Conservation (phyloP, 2,329 filamentous ascomycete genomes). For the Nemania serpens region DNA sequence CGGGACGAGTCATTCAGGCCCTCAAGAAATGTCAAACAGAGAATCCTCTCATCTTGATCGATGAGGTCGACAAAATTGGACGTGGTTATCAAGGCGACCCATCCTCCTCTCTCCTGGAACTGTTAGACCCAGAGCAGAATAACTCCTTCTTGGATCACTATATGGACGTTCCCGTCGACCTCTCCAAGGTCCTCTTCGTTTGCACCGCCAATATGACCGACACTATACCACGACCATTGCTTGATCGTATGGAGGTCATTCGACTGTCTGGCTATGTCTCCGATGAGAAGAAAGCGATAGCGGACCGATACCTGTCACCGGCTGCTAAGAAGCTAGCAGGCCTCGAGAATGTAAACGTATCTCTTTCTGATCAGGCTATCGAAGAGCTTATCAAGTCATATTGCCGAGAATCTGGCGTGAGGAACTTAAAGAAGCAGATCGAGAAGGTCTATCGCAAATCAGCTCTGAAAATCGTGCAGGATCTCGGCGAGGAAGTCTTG, state of each 20-base stretch:
- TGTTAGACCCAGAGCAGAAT: constrained; percentile 97
- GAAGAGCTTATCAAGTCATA: constrained; percentile 98
- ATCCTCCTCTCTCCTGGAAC: constrained; percentile 87
- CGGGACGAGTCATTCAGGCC: constrained; percentile 95
- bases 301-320: constrained; percentile 87
- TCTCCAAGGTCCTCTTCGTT: constrained; percentile 97
- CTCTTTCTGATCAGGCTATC: constrained; percentile 83
- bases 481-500: constrained; percentile 83
- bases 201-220: constrained; percentile 99
- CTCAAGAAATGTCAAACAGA: constrained; percentile 99
- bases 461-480: constrained; percentile 94
- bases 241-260: constrained; percentile 98
- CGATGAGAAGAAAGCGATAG: constrained; percentile 99
- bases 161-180: constrained; percentile 95
- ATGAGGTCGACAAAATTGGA: constrained; percentile 98
- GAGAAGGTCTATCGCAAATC: constrained; percentile 99
- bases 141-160: constrained; percentile 97
- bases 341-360: constrained; percentile 87
- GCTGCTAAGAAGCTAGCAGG: constrained; percentile 94
- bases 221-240: constrained; percentile 89
- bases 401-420: constrained; percentile 94
- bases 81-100: constrained; percentile 96
- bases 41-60: constrained; percentile 94
- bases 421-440: constrained; percentile 98
- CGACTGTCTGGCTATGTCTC: constrained; percentile 94